Percentiles rank a stretch among this genome's conserved stretches.
Conservation (phyloP, 1,284 basidiomycete species). For the Tremellales sp. region DNA sequence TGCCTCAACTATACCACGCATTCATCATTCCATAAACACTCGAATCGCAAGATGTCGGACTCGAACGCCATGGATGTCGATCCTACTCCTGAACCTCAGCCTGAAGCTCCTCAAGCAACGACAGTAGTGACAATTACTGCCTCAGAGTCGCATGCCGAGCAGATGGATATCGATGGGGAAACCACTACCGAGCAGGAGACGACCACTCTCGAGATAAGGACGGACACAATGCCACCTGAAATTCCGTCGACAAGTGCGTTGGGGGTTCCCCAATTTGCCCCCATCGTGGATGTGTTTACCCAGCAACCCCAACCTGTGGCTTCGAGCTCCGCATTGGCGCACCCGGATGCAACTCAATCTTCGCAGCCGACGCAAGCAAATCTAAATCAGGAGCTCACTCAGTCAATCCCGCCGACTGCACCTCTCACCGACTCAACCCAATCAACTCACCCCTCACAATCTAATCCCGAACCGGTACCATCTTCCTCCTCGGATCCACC, state of each 20-base stretch:
- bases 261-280: neutral
- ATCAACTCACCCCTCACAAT: neutral
- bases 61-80: conserved; percentile 24
- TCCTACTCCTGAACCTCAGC: neutral
- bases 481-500: neutral
- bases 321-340: neutral
- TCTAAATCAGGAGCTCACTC: neutral
- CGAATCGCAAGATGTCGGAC: conserved; percentile 15
- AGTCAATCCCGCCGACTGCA: neutral
- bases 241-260: neutral
- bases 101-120: neutral
- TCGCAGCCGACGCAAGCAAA: too few relatives aligned
- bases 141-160: neutral
- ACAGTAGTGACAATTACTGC: neutral
- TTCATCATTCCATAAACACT: neutral
- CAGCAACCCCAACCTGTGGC: neutral
- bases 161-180: conserved; percentile 15
- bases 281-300: neutral
- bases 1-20: too few relatives aligned
- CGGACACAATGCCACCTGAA: too few relatives aligned
- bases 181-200: neutral
- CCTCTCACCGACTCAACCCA: neutral
- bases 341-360: too few relatives aligned
- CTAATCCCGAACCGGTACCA: conserved; percentile 4
- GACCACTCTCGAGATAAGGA: neutral